Conservation (phyloP, 148 eudicot species). For the Suaeda aralocaspica region DNA sequence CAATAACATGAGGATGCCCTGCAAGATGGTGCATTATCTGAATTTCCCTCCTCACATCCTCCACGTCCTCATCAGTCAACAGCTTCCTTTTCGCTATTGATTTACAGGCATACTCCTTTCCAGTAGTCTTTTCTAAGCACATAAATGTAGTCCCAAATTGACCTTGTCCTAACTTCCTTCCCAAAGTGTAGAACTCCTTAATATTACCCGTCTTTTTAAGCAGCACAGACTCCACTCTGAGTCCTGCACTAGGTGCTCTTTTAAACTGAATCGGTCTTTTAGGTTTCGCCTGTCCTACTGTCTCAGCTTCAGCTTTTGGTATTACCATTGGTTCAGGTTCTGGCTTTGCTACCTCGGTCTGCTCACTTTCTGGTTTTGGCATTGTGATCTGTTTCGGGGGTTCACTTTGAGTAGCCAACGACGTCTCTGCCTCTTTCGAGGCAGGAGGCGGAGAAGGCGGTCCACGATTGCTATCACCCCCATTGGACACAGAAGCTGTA, state of each 20-base stretch:
- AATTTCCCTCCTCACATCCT: constrained; percentile 61
- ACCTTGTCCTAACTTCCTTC: constrained; percentile 62
- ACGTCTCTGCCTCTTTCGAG: constrained; percentile 28
- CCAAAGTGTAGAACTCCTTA: constrained; percentile 52
- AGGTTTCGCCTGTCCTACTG: constrained; percentile 43
- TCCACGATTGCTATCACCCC: constrained; percentile 15
- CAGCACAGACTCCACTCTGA: constrained; percentile 42
- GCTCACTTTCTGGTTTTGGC: constrained; percentile 35
- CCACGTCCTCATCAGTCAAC: constrained; percentile 50
- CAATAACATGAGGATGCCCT: constrained; percentile 48
- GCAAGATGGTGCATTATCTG: constrained; percentile 72
- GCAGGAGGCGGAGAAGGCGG: constrained; percentile 21
- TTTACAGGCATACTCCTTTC: constrained; percentile 52
- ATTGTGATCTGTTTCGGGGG: constrained; percentile 53
- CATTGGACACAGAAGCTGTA: constrained; percentile 26
- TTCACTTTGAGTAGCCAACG: constrained; percentile 45
- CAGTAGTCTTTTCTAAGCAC: constrained; percentile 46
- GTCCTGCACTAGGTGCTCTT: constrained; percentile 53
- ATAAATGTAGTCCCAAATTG: constrained; percentile 54
- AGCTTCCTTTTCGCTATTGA: constrained; percentile 56
- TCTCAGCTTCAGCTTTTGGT: constrained; percentile 36
- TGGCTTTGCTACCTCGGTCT: constrained; percentile 22
- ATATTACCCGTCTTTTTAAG: constrained; percentile 46
- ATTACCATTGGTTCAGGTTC: constrained; percentile 43
- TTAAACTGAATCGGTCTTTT: constrained; percentile 46